Evolutionary conservation across 2,329 filamentous ascomycete species (phyloP).

Genomic region (Hypoxylon sp.): DNA sequence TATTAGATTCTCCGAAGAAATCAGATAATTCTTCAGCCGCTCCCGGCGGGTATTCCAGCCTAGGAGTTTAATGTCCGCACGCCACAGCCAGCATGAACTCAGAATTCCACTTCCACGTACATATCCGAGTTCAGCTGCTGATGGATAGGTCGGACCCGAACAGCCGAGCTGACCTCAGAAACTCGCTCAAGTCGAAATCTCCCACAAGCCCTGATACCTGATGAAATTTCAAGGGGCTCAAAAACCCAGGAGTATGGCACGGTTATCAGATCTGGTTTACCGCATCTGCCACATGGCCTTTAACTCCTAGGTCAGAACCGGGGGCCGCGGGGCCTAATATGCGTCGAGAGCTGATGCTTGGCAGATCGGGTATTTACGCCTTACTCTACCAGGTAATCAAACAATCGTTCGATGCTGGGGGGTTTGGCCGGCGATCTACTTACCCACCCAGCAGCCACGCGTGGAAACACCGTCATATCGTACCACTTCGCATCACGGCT

Average conservation of each 20-base stretch:
- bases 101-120: too few relatives aligned
- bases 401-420: conserved; percentile 27
- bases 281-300: conserved; percentile 13
- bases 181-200: too few relatives aligned
- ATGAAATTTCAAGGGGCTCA: conserved; percentile 17
- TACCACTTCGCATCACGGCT: conserved; percentile 24
- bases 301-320: not conserved
- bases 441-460: conserved; percentile 23
- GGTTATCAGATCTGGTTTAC: conserved; percentile 19
- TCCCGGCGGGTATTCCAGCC: too few relatives aligned
- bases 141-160: too few relatives aligned
- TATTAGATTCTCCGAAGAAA: too few relatives aligned
- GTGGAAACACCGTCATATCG: conserved; percentile 32
- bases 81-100: too few relatives aligned
- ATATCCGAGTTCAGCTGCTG: too few relatives aligned
- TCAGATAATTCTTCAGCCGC: too few relatives aligned
- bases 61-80: too few relatives aligned
- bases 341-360: conserved; percentile 5
- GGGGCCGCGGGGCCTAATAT: conserved; percentile 14
- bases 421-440: conserved; percentile 20
- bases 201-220: too few relatives aligned
- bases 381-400: conserved; percentile 22
- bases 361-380: conserved; percentile 15
- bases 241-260: conserved; percentile 2
- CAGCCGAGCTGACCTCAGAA: too few relatives aligned